Conservation (phyloP, 2,329 filamentous ascomycete species). For the Nectriaceae sp. region DNA sequence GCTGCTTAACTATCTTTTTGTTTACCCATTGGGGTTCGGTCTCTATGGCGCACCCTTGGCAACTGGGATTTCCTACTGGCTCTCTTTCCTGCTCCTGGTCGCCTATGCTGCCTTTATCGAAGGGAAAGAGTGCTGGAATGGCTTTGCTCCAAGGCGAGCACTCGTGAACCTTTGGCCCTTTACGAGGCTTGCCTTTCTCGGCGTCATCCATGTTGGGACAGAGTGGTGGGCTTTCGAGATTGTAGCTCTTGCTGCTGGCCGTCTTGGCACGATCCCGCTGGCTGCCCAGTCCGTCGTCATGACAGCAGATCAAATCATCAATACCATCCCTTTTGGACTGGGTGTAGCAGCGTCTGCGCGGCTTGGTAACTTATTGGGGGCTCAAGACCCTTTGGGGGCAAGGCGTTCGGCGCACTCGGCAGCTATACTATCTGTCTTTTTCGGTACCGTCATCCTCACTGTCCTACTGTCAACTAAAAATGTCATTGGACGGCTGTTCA, state of each 20-base stretch:
- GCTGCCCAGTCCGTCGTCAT: conserved; percentile 88
- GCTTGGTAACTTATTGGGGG: conserved; percentile 78
- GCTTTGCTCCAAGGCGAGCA: conserved; percentile 62
- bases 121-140: conserved; percentile 79
- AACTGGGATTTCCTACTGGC: conserved; percentile 84
- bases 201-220: conserved; percentile 81
- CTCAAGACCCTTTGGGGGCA: conserved; percentile 65
- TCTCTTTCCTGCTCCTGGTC: conserved; percentile 75
- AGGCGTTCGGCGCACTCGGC: conserved; percentile 73
- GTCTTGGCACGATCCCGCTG: conserved; percentile 75
- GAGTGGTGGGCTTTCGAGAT: conserved; percentile 98
- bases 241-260: conserved; percentile 78
- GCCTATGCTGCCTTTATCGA: conserved; percentile 71
- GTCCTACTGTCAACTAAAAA: conserved; percentile 71
- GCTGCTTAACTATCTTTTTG: conserved; percentile 77
- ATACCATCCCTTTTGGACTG: conserved; percentile 83
- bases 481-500: conserved; percentile 78
- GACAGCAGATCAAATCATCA: conserved; percentile 84
- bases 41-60: conserved; percentile 80
- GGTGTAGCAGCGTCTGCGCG: conserved; percentile 79
- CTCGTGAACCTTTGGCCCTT: conserved; percentile 71
- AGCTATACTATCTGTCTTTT: conserved; percentile 69
- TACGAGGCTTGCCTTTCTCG: conserved; percentile 71
- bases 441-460: conserved; percentile 67
- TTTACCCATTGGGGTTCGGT: conserved; percentile 70